A percentile compares a stretch with the other conserved stretches of the same genome.
Evolutionary conservation across 495 filamentous ascomycete genomes (phyloP).

Genomic region (Penicillium pancosmium): DNA sequence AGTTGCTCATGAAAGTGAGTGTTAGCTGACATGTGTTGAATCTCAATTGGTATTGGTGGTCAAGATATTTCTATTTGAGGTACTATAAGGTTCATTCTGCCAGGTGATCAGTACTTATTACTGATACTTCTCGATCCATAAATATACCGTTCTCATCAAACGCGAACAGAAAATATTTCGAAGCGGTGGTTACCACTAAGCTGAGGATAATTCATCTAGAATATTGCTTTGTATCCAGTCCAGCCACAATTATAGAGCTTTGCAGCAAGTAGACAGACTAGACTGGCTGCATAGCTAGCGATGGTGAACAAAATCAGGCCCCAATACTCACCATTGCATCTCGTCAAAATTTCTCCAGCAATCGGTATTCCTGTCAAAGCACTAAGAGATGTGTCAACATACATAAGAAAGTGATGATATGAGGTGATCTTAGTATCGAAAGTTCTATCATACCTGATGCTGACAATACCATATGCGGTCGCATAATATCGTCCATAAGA

Average conservation of each 20-base stretch:
- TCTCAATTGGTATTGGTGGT: too few species aligned
- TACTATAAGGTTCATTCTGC: too few species aligned
- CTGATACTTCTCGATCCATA: too few species aligned
- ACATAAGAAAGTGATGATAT: neutral
- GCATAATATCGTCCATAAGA: slow-evolving; percentile 22
- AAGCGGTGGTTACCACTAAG: neutral
- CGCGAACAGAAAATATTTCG: neutral
- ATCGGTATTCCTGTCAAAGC: slow-evolving; percentile 7
- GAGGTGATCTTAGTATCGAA: too few species aligned
- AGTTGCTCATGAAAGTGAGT: too few species aligned
- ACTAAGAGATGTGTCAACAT: neutral
- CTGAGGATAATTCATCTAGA: neutral
- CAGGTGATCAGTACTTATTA: too few species aligned
- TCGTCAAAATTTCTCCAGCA: slow-evolving; percentile 5
- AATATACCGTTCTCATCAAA: too few species aligned
- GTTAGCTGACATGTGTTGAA: too few species aligned
- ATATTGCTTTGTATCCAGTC: neutral
- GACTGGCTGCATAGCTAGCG: slow-evolving; percentile 6
- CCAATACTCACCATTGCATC: slow-evolving; percentile 7
- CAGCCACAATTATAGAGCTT: slow-evolving; percentile 10
- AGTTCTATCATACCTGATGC: neutral
- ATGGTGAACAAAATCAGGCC: slow-evolving; percentile 7
- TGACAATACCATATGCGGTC: slow-evolving; percentile 12
- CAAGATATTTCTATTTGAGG: too few species aligned
- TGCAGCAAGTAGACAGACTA: slow-evolving; percentile 1